Conservation (phyloP, 352 stramenopile species). For the Globisporangium polare region DNA sequence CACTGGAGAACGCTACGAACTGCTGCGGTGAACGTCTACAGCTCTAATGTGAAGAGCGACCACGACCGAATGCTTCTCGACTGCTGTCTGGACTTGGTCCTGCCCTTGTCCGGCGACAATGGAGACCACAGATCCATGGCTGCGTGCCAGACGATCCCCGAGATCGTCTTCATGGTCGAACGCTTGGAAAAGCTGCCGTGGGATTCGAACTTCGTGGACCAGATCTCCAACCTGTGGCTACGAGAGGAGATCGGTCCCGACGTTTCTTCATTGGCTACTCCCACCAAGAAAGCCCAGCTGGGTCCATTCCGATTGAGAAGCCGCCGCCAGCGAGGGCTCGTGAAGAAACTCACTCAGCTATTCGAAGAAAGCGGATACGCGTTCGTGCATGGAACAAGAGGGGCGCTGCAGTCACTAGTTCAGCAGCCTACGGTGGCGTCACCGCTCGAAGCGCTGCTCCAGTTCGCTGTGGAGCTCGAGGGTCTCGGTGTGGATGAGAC, state of each 20-base stretch:
- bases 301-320: not conserved
- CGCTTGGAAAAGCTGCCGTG: constrained; percentile 18
- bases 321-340: constrained; percentile 1
- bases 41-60: constrained; percentile 12
- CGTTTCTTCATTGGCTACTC: not conserved
- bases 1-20: constrained; percentile 9
- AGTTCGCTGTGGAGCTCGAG: constrained; percentile 13
- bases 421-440: not conserved
- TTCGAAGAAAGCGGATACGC: constrained; percentile 3
- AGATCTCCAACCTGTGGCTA: constrained; percentile 7
- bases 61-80: constrained; percentile 26
- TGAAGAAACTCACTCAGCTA: not conserved
- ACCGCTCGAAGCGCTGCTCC: constrained; percentile 3
- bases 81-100: constrained; percentile 23
- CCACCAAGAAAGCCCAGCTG: not conserved
- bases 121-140: not conserved
- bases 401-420: not conserved
- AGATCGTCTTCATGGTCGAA: constrained; percentile 14
- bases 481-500: not conserved
- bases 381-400: not conserved
- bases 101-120: not conserved
- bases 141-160: constrained; percentile 20
- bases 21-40: constrained; percentile 30
- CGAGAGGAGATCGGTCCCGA: not conserved
- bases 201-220: constrained; percentile 11